A percentile compares a stretch with the other conserved stretches of the same genome.
phyloP scores from a whole-genome alignment of 208 protist genomes.

The Leishmania tarentolae region DNA sequence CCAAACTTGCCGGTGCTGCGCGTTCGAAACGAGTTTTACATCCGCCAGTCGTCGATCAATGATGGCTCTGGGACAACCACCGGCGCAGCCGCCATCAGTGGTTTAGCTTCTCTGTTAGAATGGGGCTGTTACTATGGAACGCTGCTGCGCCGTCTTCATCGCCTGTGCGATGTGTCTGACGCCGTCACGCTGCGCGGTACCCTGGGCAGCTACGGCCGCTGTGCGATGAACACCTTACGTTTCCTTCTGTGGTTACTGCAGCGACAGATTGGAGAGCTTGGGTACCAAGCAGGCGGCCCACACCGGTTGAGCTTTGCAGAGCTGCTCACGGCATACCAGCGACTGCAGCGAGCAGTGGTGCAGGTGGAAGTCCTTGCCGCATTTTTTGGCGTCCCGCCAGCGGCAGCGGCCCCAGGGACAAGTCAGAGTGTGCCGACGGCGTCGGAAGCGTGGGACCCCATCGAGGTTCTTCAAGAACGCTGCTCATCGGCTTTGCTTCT shows the following conservation, averaged over 20 bases:
- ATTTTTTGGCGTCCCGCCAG: constrained; percentile 47
- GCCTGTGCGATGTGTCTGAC: constrained; percentile 54
- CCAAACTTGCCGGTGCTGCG: constrained; percentile 16
- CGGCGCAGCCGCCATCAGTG: constrained; percentile 9
- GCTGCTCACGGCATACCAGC: constrained; percentile 54
- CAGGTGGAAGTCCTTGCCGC: constrained; percentile 56
- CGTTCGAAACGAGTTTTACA: constrained; percentile 28
- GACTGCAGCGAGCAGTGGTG: constrained; percentile 39
- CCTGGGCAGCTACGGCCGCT: constrained; percentile 79
- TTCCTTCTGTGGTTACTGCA: constrained; percentile 41
- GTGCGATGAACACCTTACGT: constrained; percentile 62
- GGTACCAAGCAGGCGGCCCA: constrained; percentile 45
- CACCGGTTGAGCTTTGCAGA: constrained; percentile 57
- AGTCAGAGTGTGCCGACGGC: not conserved
- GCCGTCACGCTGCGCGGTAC: constrained; percentile 35
- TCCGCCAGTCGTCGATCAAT: not conserved
- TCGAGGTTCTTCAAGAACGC: constrained; percentile 16
- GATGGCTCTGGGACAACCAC: not conserved
- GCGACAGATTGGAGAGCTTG: constrained; percentile 50
- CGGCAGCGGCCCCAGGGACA: not conserved
- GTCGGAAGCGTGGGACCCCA: constrained; percentile 19
- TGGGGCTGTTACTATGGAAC: constrained; percentile 77
- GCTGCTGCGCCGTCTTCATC: constrained; percentile 60
- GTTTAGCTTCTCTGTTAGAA: constrained; percentile 51
- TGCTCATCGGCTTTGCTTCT: constrained; percentile 72